A percentile compares a stretch with the other conserved stretches of the same genome.
These are phyloP conservation scores for Ormosia emarginata DNA, from an alignment of 306 rosid genomes.

Conservation along the genomic window DNA sequence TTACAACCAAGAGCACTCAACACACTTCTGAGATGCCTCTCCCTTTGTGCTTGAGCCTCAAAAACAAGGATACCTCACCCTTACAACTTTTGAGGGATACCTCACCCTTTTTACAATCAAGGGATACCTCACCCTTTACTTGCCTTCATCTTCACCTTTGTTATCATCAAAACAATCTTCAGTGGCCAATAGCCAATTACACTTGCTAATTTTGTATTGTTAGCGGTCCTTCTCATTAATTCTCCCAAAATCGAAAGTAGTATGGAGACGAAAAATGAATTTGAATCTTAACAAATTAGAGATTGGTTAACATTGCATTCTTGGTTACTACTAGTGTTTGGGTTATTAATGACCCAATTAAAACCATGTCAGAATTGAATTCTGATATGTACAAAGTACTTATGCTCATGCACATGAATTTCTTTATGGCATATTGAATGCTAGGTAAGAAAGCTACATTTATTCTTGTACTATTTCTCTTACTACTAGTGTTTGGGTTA, in stretches of 20 bases:
- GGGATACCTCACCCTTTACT: no score
- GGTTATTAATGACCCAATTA: slow-evolving; percentile 14
- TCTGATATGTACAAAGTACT: background rate
- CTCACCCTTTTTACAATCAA: no score
- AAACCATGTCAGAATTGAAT: background rate
- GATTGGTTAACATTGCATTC: background rate
- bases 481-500: background rate
- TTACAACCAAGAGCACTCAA: no score
- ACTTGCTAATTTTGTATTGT: no score
- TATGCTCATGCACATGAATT: background rate
- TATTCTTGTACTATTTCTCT: background rate
- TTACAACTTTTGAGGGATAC: no score
- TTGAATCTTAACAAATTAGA: background rate
- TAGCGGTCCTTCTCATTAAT: no score
- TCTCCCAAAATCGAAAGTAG: background rate
- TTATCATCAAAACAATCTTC: no score
- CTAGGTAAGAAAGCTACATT: background rate
- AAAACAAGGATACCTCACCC: no score
- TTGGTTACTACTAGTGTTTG: background rate
- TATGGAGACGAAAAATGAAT: background rate
- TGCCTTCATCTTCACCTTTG: no score
- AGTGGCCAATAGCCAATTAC: no score
- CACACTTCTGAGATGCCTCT: no score
- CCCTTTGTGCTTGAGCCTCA: no score
- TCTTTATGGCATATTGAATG: background rate